Conservation (phyloP, 768 basidiomycete species). For the Boletus rubescentipes region DNA sequence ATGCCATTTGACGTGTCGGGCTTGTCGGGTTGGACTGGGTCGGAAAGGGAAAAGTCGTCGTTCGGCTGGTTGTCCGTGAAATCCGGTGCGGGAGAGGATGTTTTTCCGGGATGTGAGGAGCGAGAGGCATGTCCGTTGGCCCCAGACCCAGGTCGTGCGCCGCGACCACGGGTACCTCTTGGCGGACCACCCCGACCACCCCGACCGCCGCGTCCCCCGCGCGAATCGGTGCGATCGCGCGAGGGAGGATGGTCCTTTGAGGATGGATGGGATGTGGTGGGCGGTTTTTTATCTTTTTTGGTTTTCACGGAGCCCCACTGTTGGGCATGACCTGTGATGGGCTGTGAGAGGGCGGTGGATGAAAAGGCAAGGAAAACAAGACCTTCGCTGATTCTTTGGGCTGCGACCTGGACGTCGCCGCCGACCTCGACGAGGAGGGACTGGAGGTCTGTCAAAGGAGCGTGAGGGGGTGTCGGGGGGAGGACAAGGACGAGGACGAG, state of each 20-base stretch:
- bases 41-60: slow-evolving; percentile 20
- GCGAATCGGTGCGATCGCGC: slow-evolving; percentile 39
- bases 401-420: slow-evolving; percentile 71
- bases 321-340: slow-evolving; percentile 59
- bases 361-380: neutral
- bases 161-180: slow-evolving; percentile 41
- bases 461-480: slow-evolving; percentile 8
- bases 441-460: slow-evolving; percentile 51
- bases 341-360: slow-evolving; percentile 7
- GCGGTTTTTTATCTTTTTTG: slow-evolving; percentile 83
- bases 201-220: slow-evolving; percentile 62
- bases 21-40: slow-evolving; percentile 15
- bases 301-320: slow-evolving; percentile 83
- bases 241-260: slow-evolving; percentile 45
- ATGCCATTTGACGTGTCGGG: slow-evolving; percentile 16
- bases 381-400: slow-evolving; percentile 78
- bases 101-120: slow-evolving; percentile 23
- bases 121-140: slow-evolving; percentile 36
- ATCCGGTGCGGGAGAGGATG: slow-evolving; percentile 35
- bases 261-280: slow-evolving; percentile 37
- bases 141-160: slow-evolving; percentile 38
- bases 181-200: slow-evolving; percentile 61
- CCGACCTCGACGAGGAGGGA: slow-evolving; percentile 64
- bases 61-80: slow-evolving; percentile 25
- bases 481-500: slow-evolving; percentile 29